Evolutionary conservation across 176 grass and related monocot species (phyloP), one percentile per base, ranked within the genome.

Genomic region (Alloteropsis semialata): DNA sequence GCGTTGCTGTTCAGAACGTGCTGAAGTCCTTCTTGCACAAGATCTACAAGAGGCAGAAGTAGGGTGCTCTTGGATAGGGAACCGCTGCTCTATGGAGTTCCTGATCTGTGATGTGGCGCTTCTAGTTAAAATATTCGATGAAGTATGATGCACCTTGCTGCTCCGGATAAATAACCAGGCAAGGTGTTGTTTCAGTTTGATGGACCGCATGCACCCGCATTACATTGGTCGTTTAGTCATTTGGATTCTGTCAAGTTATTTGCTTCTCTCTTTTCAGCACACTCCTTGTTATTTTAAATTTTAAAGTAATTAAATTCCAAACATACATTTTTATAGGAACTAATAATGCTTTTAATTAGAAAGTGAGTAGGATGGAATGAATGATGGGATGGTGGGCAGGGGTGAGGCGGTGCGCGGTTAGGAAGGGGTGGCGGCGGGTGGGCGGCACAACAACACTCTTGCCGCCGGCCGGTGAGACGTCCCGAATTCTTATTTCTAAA

Each of bases 1-100:
- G 74, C 84, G 55, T 69, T 13, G 81, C 82, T 43, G 92, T 97
- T 74, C 95, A 97, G 66, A 82, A 91, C 38, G 92, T 97, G 21
- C 65, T 97, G 73, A 94, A 91, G 80, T 97, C 95, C 22, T 97
- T 97, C 83, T 86, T 97, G 84, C 80, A 92, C 69, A 97, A 94
- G 81, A 94, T 97, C 81, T 97, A 97, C 92, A 94, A 92, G 84
- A 90, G 95, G 53, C 84, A 94, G 86, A 97, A 94, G 82, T 97
- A 91, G 86, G 45, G 60, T 8, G 39, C 44, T 71, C 65, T 58
- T 72, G 17, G 36, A 36, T 50, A 71, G 9, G 54, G 32, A 77
- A 55, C 15, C 71, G 33, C 72, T 85, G 64, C 57, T 73, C 38
- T 16, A 38, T 30, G 21, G 38, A 55, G 24, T 19, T 45, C 43